Conservation (phyloP, 768 basidiomycete species). For the Tylopilus sp. region DNA sequence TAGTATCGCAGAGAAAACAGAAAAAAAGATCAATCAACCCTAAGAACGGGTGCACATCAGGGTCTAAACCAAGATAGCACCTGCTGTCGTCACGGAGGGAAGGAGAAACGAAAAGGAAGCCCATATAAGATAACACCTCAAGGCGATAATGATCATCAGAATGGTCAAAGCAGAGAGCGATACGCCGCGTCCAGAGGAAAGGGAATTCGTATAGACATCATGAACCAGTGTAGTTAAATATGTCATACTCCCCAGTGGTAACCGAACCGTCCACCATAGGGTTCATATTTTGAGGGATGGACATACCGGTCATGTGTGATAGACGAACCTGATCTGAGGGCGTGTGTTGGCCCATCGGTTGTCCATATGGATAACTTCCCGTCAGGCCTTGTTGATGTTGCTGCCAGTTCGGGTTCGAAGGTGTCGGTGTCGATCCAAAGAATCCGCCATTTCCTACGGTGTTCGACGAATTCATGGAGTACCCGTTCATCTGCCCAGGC, state of each 20-base stretch:
- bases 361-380: slow-evolving; percentile 29
- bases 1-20: slow-evolving; percentile 14
- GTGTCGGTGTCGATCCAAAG: slow-evolving; percentile 25
- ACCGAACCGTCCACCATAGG: slow-evolving; percentile 41
- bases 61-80: slow-evolving; percentile 3
- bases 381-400: slow-evolving; percentile 27
- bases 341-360: slow-evolving; percentile 22
- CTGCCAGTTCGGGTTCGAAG: slow-evolving; percentile 28
- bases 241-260: slow-evolving; percentile 46
- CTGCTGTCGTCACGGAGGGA: slow-evolving; percentile 5
- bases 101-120: slow-evolving; percentile 2
- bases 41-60: neutral
- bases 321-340: slow-evolving; percentile 34
- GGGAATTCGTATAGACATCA: slow-evolving; percentile 21
- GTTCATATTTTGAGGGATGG: slow-evolving; percentile 44
- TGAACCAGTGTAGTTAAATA: slow-evolving; percentile 57
- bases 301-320: slow-evolving; percentile 50
- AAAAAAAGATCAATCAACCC: slow-evolving; percentile 1
- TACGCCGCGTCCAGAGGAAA: slow-evolving; percentile 16
- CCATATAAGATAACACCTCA: slow-evolving; percentile 23
- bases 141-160: slow-evolving; percentile 27
- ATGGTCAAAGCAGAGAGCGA: slow-evolving; percentile 15
- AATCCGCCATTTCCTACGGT: slow-evolving; percentile 27
- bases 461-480: slow-evolving; percentile 36
- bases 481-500: slow-evolving; percentile 35